phyloP scores from a whole-genome alignment of 805 yeast genomes.

The Metschnikowia vanudenii region DNA sequence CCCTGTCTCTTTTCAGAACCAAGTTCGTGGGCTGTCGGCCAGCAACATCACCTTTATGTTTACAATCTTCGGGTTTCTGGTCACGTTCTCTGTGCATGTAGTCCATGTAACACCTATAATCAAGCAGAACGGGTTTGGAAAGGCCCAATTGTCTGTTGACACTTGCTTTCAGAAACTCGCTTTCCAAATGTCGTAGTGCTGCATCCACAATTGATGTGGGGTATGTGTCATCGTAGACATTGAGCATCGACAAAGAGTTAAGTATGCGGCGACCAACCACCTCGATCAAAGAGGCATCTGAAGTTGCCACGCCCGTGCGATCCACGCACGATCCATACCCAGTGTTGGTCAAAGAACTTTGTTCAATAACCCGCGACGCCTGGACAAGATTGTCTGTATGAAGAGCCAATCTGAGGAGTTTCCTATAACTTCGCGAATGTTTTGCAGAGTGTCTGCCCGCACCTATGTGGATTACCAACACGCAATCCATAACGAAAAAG shows the following conservation, averaged over 20 bases:
- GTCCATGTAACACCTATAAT: conserved; percentile 2
- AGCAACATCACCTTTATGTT: neutral
- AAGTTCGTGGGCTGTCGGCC: neutral
- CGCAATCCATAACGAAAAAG: conserved; percentile 1
- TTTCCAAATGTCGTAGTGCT: conserved; percentile 25
- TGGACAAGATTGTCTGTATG: conserved; percentile 9
- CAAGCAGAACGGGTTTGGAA: conserved; percentile 34
- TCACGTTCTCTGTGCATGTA: neutral
- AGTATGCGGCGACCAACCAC: conserved; percentile 9
- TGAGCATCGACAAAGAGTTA: conserved; percentile 18
- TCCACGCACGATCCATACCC: conserved; percentile 49
- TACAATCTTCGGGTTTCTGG: neutral
- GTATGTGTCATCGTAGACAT: conserved; percentile 9
- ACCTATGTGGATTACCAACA: conserved; percentile 45
- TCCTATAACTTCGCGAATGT: conserved; percentile 21
- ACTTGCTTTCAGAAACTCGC: conserved; percentile 15
- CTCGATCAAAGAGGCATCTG: conserved; percentile 43
- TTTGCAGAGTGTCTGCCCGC: conserved; percentile 46
- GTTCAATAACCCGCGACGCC: conserved; percentile 33
- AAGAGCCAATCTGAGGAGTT: conserved; percentile 30
- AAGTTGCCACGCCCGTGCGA: conserved; percentile 39
- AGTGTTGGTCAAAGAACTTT: conserved; percentile 44
- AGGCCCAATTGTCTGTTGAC: conserved; percentile 26
- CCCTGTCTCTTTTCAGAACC: neutral
- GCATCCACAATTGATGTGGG: conserved; percentile 17